Conservation (phyloP, 768 basidiomycete species). For the Rhodocollybia butyracea region DNA sequence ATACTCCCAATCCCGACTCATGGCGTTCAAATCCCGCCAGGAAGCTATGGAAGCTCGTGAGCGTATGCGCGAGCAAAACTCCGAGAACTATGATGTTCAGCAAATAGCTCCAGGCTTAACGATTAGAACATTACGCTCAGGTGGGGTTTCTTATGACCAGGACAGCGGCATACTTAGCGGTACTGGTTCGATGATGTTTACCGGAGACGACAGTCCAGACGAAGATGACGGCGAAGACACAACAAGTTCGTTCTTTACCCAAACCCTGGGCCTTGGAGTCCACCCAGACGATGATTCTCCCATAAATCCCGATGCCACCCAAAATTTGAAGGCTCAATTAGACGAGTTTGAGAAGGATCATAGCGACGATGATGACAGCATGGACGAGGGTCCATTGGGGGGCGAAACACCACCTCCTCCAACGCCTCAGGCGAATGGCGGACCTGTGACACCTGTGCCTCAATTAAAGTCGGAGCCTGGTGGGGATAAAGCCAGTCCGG, state of each 20-base stretch:
- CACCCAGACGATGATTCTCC: slow-evolving; percentile 14
- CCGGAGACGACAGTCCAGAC: slow-evolving; percentile 55
- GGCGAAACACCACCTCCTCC: slow-evolving; percentile 44
- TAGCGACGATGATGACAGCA: slow-evolving; percentile 34
- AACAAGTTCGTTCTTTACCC: slow-evolving; percentile 44
- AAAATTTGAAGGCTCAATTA: slow-evolving; percentile 56
- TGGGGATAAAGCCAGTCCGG: slow-evolving; percentile 53
- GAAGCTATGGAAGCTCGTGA: slow-evolving; percentile 37
- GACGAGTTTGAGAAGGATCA: slow-evolving; percentile 58
- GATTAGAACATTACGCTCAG: too few relatives aligned
- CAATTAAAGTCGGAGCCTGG: slow-evolving; percentile 50
- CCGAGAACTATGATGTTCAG: too few relatives aligned
- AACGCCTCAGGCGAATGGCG: slow-evolving; percentile 41
- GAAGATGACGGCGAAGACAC: slow-evolving; percentile 12
- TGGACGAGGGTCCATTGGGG: slow-evolving; percentile 19
- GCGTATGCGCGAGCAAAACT: slow-evolving; percentile 30
- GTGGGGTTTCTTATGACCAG: slow-evolving; percentile 67
- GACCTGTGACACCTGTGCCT: slow-evolving; percentile 31
- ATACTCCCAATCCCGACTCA: slow-evolving; percentile 61
- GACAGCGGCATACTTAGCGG: slow-evolving; percentile 50
- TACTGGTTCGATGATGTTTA: slow-evolving; percentile 57
- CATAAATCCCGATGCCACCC: slow-evolving; percentile 50
- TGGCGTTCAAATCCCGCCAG: slow-evolving; percentile 58
- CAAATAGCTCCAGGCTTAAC: too few relatives aligned
- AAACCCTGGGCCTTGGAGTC: slow-evolving; percentile 40